phyloP scores from a whole-genome alignment of 2,329 filamentous ascomycete genomes.

The Aphanoascus verrucosus region DNA sequence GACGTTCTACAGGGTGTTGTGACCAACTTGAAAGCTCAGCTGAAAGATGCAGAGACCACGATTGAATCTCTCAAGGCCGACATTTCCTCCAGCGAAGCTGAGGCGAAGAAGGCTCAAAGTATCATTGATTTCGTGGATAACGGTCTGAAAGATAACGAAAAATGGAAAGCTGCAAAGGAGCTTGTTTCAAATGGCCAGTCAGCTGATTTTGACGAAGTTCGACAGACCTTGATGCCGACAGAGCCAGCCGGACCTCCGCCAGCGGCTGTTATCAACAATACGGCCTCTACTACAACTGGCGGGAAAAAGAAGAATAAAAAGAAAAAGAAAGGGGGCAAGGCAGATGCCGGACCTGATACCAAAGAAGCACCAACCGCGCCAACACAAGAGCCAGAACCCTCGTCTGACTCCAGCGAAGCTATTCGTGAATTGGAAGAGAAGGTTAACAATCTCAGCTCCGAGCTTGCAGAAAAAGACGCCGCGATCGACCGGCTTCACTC shows the following conservation, averaged over 20 bases:
- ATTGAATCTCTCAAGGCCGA: slow-evolving; percentile 38
- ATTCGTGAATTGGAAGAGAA: slow-evolving; percentile 26
- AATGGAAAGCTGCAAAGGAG: slow-evolving; percentile 29
- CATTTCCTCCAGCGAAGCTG: slow-evolving; percentile 30
- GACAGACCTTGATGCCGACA: slow-evolving; percentile 23
- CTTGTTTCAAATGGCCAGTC: slow-evolving; percentile 24
- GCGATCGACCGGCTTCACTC: slow-evolving; percentile 61
- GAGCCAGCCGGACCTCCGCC: slow-evolving; percentile 19
- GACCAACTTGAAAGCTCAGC: slow-evolving; percentile 43
- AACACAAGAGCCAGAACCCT: neutral
- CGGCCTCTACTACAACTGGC: slow-evolving; percentile 25
- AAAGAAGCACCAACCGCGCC: slow-evolving; percentile 25
- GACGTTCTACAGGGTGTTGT: slow-evolving; percentile 47
- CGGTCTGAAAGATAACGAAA: slow-evolving; percentile 25
- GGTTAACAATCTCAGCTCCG: slow-evolving; percentile 27
- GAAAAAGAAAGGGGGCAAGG: slow-evolving; percentile 65
- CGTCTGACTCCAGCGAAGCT: neutral
- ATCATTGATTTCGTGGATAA: slow-evolving; percentile 35
- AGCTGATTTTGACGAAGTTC: slow-evolving; percentile 29
- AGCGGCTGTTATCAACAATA: slow-evolving; percentile 13
- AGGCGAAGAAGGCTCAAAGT: slow-evolving; percentile 25
- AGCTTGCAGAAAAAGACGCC: slow-evolving; percentile 50
- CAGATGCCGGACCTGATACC: slow-evolving; percentile 29
- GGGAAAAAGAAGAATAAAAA: slow-evolving; percentile 80
- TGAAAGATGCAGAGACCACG: slow-evolving; percentile 44